A percentile compares a stretch with the other conserved stretches of the same genome.
These are phyloP conservation scores for Phytopythium cucurbitacearum DNA, from an alignment of 352 stramenopile species.

Conservation along the genomic window DNA sequence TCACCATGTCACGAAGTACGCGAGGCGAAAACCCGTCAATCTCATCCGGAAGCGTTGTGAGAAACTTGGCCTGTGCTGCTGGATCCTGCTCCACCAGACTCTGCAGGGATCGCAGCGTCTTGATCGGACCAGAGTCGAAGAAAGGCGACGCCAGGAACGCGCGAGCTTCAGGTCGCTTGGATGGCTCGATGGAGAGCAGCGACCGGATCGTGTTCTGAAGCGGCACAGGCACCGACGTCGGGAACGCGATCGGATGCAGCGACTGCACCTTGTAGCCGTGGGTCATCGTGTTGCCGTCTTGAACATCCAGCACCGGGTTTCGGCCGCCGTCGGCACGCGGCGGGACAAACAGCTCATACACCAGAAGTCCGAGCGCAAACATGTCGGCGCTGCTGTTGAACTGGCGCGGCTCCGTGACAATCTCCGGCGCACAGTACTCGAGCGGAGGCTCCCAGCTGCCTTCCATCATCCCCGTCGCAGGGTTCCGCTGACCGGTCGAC, in stretches of 20 bases:
- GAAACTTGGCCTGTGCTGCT: slow-evolving; percentile 75
- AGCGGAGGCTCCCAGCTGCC: slow-evolving; percentile 78
- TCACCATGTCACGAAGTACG: slow-evolving; percentile 80
- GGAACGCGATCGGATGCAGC: slow-evolving; percentile 85
- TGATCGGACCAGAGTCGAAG: slow-evolving; percentile 84
- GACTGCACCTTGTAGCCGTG: slow-evolving; percentile 87
- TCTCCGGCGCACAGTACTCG: slow-evolving; percentile 81
- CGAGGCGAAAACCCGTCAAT: slow-evolving; percentile 77
- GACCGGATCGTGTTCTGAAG: slow-evolving; percentile 85
- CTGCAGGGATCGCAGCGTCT: slow-evolving; percentile 77
- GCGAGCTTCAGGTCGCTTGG: slow-evolving; percentile 60
- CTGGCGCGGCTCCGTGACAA: slow-evolving; percentile 78
- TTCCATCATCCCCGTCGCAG: slow-evolving; percentile 46
- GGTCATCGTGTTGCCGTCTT: slow-evolving; percentile 87
- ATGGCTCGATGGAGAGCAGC: slow-evolving; percentile 57
- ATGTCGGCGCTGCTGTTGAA: slow-evolving; percentile 83
- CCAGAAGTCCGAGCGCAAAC: slow-evolving; percentile 80
- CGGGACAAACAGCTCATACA: slow-evolving; percentile 84
- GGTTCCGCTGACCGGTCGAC: slow-evolving; percentile 49
- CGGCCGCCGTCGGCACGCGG: slow-evolving; percentile 72
- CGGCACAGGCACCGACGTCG: slow-evolving; percentile 62
- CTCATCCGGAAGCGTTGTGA: slow-evolving; percentile 62
- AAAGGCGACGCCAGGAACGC: slow-evolving; percentile 80
- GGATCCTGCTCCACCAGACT: slow-evolving; percentile 82
- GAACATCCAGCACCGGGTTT: slow-evolving; percentile 77